Conservation (phyloP, 2,329 filamentous ascomycete species). For the Scytalidium sp. region DNA sequence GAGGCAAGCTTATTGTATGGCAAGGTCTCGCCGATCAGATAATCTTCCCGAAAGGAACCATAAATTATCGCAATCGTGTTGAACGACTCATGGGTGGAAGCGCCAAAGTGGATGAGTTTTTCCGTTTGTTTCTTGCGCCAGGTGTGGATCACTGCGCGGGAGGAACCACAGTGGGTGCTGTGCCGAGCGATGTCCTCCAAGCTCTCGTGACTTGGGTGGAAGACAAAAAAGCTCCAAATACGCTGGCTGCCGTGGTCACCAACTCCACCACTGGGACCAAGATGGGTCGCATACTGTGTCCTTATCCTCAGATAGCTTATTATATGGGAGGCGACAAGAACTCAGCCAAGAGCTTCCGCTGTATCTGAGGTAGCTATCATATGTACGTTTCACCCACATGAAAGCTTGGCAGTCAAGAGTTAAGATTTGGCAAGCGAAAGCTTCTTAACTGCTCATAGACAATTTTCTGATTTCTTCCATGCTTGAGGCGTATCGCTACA, state of each 20-base stretch:
- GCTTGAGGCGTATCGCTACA: too few species aligned
- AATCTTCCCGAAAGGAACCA: slow-evolving; percentile 33
- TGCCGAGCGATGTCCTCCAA: not conserved
- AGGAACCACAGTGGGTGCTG: slow-evolving; percentile 11
- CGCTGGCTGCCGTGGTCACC: not conserved
- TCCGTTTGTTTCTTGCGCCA: slow-evolving; percentile 6
- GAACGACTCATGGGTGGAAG: not conserved
- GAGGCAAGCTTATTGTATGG: slow-evolving; percentile 13
- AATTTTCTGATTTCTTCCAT: too few species aligned
- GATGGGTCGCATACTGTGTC: not conserved
- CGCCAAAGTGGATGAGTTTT: slow-evolving; percentile 4
- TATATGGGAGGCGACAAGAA: not conserved
- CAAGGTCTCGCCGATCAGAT: slow-evolving; percentile 20
- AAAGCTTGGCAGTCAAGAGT: too few species aligned
- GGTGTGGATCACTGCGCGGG: slow-evolving; percentile 11
- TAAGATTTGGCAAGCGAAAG: too few species aligned
- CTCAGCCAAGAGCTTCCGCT: not conserved
- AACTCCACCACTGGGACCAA: not conserved
- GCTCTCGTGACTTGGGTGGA: slow-evolving; percentile 1
- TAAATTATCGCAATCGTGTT: slow-evolving; percentile 31
- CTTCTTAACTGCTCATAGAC: too few species aligned
- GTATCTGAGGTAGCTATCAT: not conserved
- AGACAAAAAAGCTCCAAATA: not conserved
- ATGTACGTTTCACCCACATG: too few species aligned
- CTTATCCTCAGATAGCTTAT: not conserved